Evolutionary conservation across 2,329 filamentous ascomycete species (phyloP).

Genomic region (Neocucurbitaria cava): DNA sequence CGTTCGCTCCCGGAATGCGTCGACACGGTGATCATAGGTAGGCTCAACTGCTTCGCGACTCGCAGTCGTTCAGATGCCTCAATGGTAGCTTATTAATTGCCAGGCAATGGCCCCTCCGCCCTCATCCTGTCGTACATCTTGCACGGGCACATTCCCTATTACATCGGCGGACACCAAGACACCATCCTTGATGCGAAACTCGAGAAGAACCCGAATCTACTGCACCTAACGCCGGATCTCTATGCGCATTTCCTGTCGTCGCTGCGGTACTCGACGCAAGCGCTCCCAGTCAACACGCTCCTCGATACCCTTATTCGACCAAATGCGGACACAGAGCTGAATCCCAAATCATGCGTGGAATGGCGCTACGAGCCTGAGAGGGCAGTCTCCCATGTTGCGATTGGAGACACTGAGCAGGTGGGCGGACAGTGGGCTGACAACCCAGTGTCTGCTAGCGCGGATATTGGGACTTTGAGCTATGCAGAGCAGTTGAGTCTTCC

Average conservation of each 20-base stretch:
- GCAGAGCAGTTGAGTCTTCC: constrained; percentile 67
- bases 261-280: constrained; percentile 67
- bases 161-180: constrained; percentile 64
- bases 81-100: constrained; percentile 32
- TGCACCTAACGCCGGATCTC: constrained; percentile 58
- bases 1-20: constrained; percentile 44
- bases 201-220: constrained; percentile 54
- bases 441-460: constrained; percentile 58
- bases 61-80: not conserved
- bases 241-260: constrained; percentile 66
- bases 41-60: not conserved
- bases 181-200: constrained; percentile 63
- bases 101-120: constrained; percentile 68
- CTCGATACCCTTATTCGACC: constrained; percentile 66
- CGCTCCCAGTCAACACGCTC: constrained; percentile 66
- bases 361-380: constrained; percentile 61
- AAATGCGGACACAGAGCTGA: constrained; percentile 64
- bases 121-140: constrained; percentile 69
- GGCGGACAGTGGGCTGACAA: constrained; percentile 68
- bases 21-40: constrained; percentile 52
- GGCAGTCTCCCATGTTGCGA: constrained; percentile 60
- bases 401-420: constrained; percentile 59
- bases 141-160: constrained; percentile 66
- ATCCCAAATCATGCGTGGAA: constrained; percentile 59
- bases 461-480: constrained; percentile 68